Percentiles rank a stretch among this genome's conserved stretches.
Conservation (phyloP, 257 asterid genomes). For the Solanum arcanum region DNA sequence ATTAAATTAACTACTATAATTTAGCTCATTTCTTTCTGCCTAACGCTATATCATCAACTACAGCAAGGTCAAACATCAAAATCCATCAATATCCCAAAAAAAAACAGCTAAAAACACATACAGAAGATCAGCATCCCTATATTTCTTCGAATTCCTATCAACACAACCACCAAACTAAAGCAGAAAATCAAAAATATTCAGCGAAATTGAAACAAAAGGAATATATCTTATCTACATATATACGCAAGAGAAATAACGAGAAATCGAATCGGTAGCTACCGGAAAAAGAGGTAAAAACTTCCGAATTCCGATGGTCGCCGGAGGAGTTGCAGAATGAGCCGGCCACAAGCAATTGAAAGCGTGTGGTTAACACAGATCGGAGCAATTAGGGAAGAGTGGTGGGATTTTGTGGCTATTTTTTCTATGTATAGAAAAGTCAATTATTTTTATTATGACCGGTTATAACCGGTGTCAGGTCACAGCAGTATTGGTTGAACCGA, state of each 20-base stretch:
- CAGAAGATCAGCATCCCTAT: background rate
- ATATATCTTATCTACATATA: background rate
- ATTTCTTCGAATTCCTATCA: background rate
- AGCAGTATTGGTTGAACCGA: background rate
- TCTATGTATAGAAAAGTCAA: background rate
- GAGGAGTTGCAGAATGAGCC: background rate
- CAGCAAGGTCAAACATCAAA: background rate
- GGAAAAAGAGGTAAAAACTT: background rate
- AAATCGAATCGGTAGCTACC: background rate
- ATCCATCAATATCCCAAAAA: background rate
- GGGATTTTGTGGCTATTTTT: background rate
- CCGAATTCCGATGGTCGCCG: background rate
- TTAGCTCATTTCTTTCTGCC: background rate
- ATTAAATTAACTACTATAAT: background rate
- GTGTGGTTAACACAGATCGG: conserved; percentile 16
- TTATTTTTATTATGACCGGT: background rate
- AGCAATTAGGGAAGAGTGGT: background rate
- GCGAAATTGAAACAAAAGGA: background rate
- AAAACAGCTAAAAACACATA: background rate
- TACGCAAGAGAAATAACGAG: background rate
- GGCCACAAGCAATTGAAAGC: background rate
- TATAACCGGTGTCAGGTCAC: background rate
- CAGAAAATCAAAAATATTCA: background rate
- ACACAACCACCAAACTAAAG: background rate
- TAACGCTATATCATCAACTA: background rate